Percentiles rank a stretch among this genome's conserved stretches.
Evolutionary conservation across 2,329 filamentous ascomycete genomes (phyloP).

Genomic region (Bipolaris gigantea): DNA sequence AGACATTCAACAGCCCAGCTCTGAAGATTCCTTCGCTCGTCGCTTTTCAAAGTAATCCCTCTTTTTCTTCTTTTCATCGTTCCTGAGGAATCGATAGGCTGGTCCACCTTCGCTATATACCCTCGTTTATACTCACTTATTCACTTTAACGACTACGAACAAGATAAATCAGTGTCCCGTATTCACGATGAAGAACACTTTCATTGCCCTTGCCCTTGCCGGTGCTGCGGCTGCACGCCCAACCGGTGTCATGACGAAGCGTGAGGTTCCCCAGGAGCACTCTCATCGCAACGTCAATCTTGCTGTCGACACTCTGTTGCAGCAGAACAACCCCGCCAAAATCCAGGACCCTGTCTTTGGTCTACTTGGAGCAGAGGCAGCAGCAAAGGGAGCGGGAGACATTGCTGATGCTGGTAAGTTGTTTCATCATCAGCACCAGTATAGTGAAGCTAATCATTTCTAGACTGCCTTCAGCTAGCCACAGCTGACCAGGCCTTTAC

Average conservation of each 20-base stretch:
- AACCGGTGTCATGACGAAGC: constrained; percentile 33
- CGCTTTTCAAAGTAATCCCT: constrained; percentile 22
- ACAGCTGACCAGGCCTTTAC: constrained; percentile 63
- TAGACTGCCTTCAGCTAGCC: constrained; percentile 61
- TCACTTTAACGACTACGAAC: constrained; percentile 7
- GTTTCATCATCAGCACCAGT: not conserved
- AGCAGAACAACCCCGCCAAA: constrained; percentile 52
- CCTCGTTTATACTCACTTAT: constrained; percentile 7
- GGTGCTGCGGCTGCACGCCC: constrained; percentile 36
- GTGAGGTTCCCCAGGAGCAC: constrained; percentile 62
- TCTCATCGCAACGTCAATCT: constrained; percentile 56
- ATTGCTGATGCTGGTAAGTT: constrained; percentile 51
- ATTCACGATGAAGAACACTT: constrained; percentile 40
- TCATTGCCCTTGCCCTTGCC: constrained; percentile 36
- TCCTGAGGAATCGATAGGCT: constrained; percentile 45
- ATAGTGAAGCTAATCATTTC: constrained; percentile 9
- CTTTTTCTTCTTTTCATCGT: constrained; percentile 39
- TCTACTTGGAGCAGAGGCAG: constrained; percentile 57
- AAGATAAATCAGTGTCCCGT: constrained; percentile 2
- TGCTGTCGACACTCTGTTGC: constrained; percentile 50
- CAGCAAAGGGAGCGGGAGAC: constrained; percentile 51
- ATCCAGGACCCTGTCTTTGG: constrained; percentile 56
- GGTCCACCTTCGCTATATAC: constrained; percentile 33
- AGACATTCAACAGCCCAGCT: constrained; percentile 20
- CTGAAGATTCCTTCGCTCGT: constrained; percentile 36